Evolutionary conservation across 768 basidiomycete genomes (phyloP), one percentile per base, ranked within the genome.

Genomic region (Tricholomella constricta): DNA sequence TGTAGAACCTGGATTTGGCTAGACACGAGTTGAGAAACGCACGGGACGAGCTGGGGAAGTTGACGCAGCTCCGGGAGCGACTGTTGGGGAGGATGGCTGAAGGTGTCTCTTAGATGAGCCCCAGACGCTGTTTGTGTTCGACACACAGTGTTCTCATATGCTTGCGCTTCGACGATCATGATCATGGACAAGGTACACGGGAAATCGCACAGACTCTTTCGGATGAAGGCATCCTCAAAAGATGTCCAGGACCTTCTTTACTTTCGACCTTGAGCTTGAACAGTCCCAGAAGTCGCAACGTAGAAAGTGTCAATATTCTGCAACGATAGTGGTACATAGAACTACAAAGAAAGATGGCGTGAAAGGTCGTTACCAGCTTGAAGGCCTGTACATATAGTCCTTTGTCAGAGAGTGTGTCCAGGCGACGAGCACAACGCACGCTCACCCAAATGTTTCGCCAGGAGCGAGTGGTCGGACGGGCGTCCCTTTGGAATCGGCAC

Each of bases 11-110:
- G 6, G 75, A 79, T 6, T 62, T 80, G 2, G 79, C 80, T 0
- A 63, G 72, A 11, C 68, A 74, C 23, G 73, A 79, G 48, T 63
- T 82, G 6, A 62, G 67, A 27, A 61, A 62, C 6, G 76, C 77
- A 9, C 70, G 72, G 27, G 65, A 74, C 27, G 72, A 74, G 51
- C 76, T 80, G 42, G 76, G 71, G 62, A 70, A 77, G 51, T 65
- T 82, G 19, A 69, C 79, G 20, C 76, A 77, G 38, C 66, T 78
- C 4, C 69, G 79, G 9, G 79, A 82, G 56, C 60, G 75, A n/a
- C 63, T 82, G 15, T 62, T 81, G 0, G 69, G 69, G 0, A 69
- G 66, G 47, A 81, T 81, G 78, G 78, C 72, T 7, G 71, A 71
- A n/a, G 63, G 74, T 19, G 69, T 81, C 7, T 59, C 56, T 2